Percentiles rank a stretch among this genome's conserved stretches.
phyloP scores from a whole-genome alignment of 495 filamentous ascomycete genomes.

The Penicillium maclennaniae region DNA sequence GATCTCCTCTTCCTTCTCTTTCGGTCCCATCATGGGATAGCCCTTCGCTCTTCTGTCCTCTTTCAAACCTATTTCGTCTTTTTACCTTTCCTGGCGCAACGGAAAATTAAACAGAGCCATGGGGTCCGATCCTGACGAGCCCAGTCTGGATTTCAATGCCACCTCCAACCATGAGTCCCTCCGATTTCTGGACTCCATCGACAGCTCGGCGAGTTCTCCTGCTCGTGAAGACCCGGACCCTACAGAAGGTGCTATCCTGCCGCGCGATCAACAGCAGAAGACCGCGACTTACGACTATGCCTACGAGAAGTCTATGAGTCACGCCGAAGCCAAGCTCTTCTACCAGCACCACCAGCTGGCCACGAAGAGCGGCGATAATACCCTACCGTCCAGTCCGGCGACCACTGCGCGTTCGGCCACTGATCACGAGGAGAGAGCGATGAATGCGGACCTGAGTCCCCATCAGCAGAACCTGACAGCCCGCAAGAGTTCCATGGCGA shows the following conservation, averaged over 20 bases:
- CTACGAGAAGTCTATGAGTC: slow-evolving; percentile 85
- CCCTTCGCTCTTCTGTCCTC: neutral
- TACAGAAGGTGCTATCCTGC: slow-evolving; percentile 49
- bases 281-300: slow-evolving; percentile 83
- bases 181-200: slow-evolving; percentile 7
- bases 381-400: slow-evolving; percentile 21
- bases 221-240: slow-evolving; percentile 10
- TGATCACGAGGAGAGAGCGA: slow-evolving; percentile 13
- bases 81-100: neutral
- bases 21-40: neutral
- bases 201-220: slow-evolving; percentile 7
- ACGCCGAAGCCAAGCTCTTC: slow-evolving; percentile 89
- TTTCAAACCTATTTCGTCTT: neutral
- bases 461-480: slow-evolving; percentile 8
- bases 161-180: slow-evolving; percentile 10
- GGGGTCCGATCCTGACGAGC: slow-evolving; percentile 17
- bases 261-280: slow-evolving; percentile 69
- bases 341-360: slow-evolving; percentile 82
- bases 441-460: slow-evolving; percentile 5
- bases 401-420: slow-evolving; percentile 7
- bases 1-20: neutral
- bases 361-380: slow-evolving; percentile 18
- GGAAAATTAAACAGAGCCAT: slow-evolving; percentile 17
- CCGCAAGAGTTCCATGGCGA: slow-evolving; percentile 11
- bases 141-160: slow-evolving; percentile 26